These are phyloP conservation scores for Moesziomyces sp. DNA, from an alignment of 1,284 basidiomycete species.

Conservation along the genomic window DNA sequence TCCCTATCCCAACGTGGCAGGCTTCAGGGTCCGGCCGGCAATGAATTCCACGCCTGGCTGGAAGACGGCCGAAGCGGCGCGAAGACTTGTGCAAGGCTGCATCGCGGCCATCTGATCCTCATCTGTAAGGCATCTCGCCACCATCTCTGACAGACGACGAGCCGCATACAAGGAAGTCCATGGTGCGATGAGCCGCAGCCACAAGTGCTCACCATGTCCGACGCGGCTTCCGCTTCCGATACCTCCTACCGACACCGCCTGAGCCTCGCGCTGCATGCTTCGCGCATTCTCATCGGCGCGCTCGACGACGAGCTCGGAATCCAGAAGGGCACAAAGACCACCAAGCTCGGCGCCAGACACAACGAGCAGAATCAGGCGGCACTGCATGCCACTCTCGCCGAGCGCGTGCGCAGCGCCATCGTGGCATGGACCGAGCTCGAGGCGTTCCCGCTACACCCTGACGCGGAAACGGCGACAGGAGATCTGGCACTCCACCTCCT, in stretches of 20 bases:
- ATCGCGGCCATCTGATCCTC: no score
- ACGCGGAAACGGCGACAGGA: slow-evolving; percentile 29
- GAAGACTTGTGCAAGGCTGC: no score
- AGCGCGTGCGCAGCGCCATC: slow-evolving; percentile 11
- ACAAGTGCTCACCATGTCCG: slow-evolving; percentile 12
- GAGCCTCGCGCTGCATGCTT: slow-evolving; percentile 25
- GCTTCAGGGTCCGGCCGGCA: no score
- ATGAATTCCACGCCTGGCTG: no score
- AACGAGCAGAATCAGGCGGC: slow-evolving; percentile 13
- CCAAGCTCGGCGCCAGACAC: slow-evolving; percentile 28
- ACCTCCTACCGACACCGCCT: slow-evolving; percentile 36
- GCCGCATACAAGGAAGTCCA: no score
- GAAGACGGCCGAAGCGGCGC: no score
- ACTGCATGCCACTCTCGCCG: slow-evolving; percentile 23
- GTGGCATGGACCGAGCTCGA: slow-evolving; percentile 18
- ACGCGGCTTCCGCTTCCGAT: slow-evolving; percentile 20
- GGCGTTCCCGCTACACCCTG: slow-evolving; percentile 9
- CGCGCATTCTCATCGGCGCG: slow-evolving; percentile 32
- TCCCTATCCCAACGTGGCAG: no score
- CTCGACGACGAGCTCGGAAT: slow-evolving; percentile 40
- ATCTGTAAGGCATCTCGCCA: no score
- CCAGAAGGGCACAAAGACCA: slow-evolving; percentile 21
- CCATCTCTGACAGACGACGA: no score
- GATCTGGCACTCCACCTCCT: slow-evolving; percentile 34
- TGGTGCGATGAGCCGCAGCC: slow-evolving; percentile 3